A percentile compares a stretch with the other conserved stretches of the same genome.
phyloP scores from a whole-genome alignment of 768 basidiomycete species.

The Podaxis sp. region DNA sequence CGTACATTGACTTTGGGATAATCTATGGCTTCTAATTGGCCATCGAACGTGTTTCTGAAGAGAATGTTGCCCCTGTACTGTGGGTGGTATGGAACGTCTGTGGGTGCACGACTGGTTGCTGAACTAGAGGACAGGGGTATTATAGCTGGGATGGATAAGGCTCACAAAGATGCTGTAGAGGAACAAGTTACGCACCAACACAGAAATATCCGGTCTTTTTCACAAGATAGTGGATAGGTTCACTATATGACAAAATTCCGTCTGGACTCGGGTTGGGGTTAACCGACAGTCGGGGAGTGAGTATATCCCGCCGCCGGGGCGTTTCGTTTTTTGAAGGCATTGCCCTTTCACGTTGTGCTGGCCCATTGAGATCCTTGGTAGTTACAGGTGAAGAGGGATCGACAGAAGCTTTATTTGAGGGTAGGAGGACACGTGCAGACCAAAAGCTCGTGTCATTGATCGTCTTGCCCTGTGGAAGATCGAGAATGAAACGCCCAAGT shows the following conservation, averaged over 20 bases:
- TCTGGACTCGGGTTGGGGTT: conserved; percentile 40
- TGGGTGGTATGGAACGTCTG: conserved; percentile 65
- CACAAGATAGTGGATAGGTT: conserved; percentile 80
- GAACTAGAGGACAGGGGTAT: conserved; percentile 84
- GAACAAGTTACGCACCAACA: conserved; percentile 59
- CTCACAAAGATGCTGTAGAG: not conserved
- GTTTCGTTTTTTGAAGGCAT: conserved; percentile 39
- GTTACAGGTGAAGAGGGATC: conserved; percentile 18
- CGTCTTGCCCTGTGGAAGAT: conserved; percentile 57
- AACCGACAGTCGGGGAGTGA: conserved; percentile 19
- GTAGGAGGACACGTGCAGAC: conserved; percentile 74
- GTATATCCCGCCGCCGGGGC: conserved; percentile 37
- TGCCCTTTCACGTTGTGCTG: conserved; percentile 36
- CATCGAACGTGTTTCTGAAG: conserved; percentile 86
- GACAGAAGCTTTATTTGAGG: conserved; percentile 29
- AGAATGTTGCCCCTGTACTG: conserved; percentile 74
- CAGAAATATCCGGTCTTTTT: conserved; percentile 93
- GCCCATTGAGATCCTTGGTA: conserved; percentile 51
- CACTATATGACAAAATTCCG: conserved; percentile 50
- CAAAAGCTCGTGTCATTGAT: conserved; percentile 81
- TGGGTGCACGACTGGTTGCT: conserved; percentile 31
- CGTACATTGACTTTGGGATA: conserved; percentile 96
- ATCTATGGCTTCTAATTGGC: conserved; percentile 86
- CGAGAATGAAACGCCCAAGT: conserved; percentile 88
- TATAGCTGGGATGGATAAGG: conserved; percentile 46